Conservation (phyloP, 176 grass and related monocot genomes). For the Musa schizocarpa region DNA sequence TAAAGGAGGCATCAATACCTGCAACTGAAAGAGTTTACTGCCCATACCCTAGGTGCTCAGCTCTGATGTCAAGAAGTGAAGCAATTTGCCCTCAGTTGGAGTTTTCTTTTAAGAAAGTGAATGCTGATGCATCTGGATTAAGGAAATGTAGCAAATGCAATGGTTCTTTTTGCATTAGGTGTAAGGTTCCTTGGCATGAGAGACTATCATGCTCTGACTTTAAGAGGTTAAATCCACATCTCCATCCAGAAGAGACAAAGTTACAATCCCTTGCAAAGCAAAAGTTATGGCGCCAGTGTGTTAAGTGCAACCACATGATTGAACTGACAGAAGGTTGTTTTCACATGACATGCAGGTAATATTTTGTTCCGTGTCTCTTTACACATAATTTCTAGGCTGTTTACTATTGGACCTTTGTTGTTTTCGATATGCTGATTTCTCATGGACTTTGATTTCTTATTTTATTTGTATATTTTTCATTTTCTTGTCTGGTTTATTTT, state of each 20-base stretch:
- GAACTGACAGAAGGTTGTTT: constrained; percentile 55
- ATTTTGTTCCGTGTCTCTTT: not conserved
- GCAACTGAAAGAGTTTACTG: constrained; percentile 65
- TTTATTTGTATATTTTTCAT: not conserved
- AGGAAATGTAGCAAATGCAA: constrained; percentile 54
- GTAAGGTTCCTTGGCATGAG: constrained; percentile 77
- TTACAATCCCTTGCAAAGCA: constrained; percentile 48
- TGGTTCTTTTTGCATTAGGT: constrained; percentile 54
- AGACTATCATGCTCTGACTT: constrained; percentile 41
- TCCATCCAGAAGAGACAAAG: constrained; percentile 33
- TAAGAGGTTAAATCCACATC: constrained; percentile 31
- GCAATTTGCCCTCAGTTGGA: constrained; percentile 27
- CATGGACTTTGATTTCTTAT: not conserved
- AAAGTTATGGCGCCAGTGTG: constrained; percentile 51
- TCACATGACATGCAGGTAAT: constrained; percentile 69
- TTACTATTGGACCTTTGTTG: not conserved
- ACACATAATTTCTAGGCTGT: not conserved
- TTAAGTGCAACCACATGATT: constrained; percentile 81
- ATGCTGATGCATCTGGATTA: constrained; percentile 30
- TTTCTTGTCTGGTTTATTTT: not conserved
- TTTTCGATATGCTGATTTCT: not conserved
- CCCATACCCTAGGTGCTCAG: constrained; percentile 57
- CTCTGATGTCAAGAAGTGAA: constrained; percentile 54
- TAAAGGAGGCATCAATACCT: constrained; percentile 57
- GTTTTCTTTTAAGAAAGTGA: constrained; percentile 35